phyloP scores from a whole-genome alignment of 2,329 filamentous ascomycete species.

The Fusarium xyrophilum region DNA sequence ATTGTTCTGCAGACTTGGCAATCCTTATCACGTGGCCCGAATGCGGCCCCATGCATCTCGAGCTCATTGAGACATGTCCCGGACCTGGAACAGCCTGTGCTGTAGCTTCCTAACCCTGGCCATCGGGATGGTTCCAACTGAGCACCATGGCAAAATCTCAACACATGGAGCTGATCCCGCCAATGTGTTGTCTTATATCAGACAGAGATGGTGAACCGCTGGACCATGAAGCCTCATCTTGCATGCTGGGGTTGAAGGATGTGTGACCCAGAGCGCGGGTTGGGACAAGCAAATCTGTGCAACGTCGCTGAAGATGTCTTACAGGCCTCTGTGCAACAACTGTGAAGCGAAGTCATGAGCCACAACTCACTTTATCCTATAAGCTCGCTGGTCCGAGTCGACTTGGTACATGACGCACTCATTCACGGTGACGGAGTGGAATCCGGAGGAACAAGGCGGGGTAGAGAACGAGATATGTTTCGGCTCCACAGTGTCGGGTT shows the following conservation, averaged over 20 bases:
- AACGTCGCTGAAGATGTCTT: conserved; percentile 33
- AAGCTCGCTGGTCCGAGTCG: conserved; percentile 9
- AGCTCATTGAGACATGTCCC: conserved; percentile 25
- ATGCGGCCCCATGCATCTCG: not conserved
- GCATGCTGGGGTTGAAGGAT: conserved; percentile 3
- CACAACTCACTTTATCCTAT: conserved; percentile 14
- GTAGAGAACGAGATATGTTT: conserved; percentile 22
- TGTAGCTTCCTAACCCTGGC: conserved; percentile 11
- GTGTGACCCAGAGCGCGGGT: conserved; percentile 21
- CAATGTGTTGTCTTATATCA: conserved; percentile 1
- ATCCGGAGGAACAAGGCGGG: conserved; percentile 23
- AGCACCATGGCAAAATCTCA: conserved; percentile 15
- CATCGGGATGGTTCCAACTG: conserved; percentile 23
- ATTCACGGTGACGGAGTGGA: not conserved
- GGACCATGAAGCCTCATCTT: conserved; percentile 6
- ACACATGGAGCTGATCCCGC: conserved; percentile 7
- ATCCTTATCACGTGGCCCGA: conserved; percentile 4
- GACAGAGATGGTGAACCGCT: not conserved
- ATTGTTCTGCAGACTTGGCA: not conserved
- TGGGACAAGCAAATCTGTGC: conserved; percentile 22
- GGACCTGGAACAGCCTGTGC: conserved; percentile 13
- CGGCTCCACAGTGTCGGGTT: conserved; percentile 29
- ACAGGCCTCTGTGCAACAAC: conserved; percentile 31
- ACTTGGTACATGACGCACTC: conserved; percentile 2
- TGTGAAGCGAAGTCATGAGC: conserved; percentile 40